A percentile compares a stretch with the other conserved stretches of the same genome.
Conservation (phyloP, 2,329 filamentous ascomycete genomes). For the Coniochaeta sp. region DNA sequence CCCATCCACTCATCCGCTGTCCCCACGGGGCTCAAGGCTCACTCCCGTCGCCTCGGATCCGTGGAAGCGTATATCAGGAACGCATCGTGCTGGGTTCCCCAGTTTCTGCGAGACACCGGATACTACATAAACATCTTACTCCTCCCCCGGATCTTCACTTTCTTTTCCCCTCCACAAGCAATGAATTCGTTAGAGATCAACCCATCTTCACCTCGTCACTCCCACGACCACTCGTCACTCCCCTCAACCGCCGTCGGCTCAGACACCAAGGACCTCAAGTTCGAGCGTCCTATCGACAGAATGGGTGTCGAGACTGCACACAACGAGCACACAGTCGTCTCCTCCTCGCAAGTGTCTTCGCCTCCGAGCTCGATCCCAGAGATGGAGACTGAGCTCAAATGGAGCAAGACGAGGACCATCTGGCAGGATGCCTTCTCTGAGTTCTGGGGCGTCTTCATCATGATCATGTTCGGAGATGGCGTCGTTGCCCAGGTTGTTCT, state of each 20-base stretch:
- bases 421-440: constrained; percentile 57
- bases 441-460: constrained; percentile 61
- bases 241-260: not conserved
- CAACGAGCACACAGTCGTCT: not conserved
- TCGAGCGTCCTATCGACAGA: not conserved
- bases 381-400: constrained; percentile 20
- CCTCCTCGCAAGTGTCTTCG: not conserved
- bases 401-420: constrained; percentile 44
- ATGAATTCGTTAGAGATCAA: not conserved
- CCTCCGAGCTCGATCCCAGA: not conserved
- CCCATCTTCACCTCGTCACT: not conserved
- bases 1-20: not conserved
- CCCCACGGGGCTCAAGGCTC: not conserved
- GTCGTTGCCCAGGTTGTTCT: constrained; percentile 63
- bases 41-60: not conserved
- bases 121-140: constrained; percentile 2
- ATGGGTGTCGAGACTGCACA: constrained; percentile 4
- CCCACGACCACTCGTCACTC: not conserved
- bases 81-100: not conserved
- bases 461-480: constrained; percentile 65
- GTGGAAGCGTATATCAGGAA: not conserved
- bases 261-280: not conserved
- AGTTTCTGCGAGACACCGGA: not conserved
- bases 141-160: constrained; percentile 2
- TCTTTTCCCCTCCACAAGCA: not conserved